A percentile compares a stretch with the other conserved stretches of the same genome.
phyloP scores from a whole-genome alignment of 768 basidiomycete genomes.

The Calocybe cyanea region DNA sequence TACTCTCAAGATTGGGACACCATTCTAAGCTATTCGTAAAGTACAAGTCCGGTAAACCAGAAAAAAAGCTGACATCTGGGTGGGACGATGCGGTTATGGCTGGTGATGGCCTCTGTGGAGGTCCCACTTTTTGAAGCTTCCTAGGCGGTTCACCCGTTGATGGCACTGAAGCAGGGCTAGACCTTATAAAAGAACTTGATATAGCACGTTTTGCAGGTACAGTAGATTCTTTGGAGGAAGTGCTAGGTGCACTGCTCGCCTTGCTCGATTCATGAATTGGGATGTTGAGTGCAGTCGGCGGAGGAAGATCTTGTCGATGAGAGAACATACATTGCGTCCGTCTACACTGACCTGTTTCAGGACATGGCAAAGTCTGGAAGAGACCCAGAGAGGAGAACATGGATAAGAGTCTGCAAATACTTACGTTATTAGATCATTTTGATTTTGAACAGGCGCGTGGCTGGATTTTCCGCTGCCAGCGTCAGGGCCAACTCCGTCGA shows the following conservation, averaged over 20 bases:
- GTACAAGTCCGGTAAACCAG: not conserved
- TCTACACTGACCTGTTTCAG: conserved; percentile 44
- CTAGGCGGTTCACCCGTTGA: conserved; percentile 48
- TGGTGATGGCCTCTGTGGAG: conserved; percentile 36
- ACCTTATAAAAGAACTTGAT: conserved; percentile 24
- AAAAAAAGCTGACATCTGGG: conserved; percentile 25
- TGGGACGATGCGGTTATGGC: conserved; percentile 39
- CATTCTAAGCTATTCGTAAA: conserved; percentile 35
- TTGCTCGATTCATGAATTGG: conserved; percentile 26
- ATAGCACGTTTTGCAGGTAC: conserved; percentile 53
- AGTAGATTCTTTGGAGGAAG: conserved; percentile 6
- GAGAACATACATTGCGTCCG: conserved; percentile 63
- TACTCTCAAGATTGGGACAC: conserved; percentile 61
- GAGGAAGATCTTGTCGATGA: conserved; percentile 41
- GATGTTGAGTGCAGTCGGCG: conserved; percentile 33
- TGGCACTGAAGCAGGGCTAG: conserved; percentile 17
- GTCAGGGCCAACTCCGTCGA: no score
- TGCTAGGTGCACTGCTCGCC: conserved; percentile 3
- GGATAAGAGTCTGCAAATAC: not conserved
- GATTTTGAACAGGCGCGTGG: no score
- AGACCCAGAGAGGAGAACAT: conserved; percentile 67
- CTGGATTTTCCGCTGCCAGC: no score
- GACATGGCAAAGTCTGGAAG: conserved; percentile 60
- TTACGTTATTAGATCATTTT: not conserved
- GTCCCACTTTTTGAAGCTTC: conserved; percentile 58